A percentile compares a stretch with the other conserved stretches of the same genome.
These are phyloP conservation scores for Phytophthora brassicae DNA, from an alignment of 352 stramenopile species.

Conservation along the genomic window DNA sequence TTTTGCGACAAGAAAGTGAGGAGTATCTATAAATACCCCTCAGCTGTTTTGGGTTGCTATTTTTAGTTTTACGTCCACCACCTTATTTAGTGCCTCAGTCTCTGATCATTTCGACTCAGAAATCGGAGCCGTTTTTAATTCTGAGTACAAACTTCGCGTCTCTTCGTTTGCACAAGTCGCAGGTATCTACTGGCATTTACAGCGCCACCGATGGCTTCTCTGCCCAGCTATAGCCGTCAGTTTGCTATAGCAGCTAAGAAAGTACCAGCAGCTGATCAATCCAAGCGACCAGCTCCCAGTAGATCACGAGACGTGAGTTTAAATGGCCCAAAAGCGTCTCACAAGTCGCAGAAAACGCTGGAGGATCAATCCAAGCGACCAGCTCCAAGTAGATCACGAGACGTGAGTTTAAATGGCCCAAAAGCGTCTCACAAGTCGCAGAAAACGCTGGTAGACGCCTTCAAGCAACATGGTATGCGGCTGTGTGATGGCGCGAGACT, in stretches of 20 bases:
- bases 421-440: conserved; percentile 39
- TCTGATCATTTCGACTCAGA: no score
- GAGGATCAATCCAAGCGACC: conserved; percentile 67
- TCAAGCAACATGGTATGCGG: conserved; percentile 70
- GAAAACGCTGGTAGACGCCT: conserved; percentile 58
- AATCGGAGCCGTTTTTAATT: no score
- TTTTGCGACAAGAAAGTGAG: no score
- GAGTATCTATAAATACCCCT: conserved; percentile 2
- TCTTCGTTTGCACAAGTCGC: conserved; percentile 26
- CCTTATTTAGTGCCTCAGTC: conserved; percentile 16
- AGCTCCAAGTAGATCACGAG: no score
- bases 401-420: no score
- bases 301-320: no score
- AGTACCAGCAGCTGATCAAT: conserved; percentile 4
- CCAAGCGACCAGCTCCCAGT: neutral
- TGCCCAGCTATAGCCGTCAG: conserved; percentile 27
- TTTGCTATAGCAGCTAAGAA: conserved; percentile 14
- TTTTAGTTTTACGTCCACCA: conserved; percentile 23
- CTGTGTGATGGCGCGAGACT: conserved; percentile 76
- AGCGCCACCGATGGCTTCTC: neutral
- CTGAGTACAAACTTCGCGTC: no score
- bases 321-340: neutral
- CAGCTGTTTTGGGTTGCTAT: conserved; percentile 17
- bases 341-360: conserved; percentile 63
- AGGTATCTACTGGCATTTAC: no score